Percentiles rank a stretch among this genome's conserved stretches.
These are phyloP conservation scores for Kuraishia piskuri DNA, from an alignment of 805 yeast genomes.

Conservation along the genomic window DNA sequence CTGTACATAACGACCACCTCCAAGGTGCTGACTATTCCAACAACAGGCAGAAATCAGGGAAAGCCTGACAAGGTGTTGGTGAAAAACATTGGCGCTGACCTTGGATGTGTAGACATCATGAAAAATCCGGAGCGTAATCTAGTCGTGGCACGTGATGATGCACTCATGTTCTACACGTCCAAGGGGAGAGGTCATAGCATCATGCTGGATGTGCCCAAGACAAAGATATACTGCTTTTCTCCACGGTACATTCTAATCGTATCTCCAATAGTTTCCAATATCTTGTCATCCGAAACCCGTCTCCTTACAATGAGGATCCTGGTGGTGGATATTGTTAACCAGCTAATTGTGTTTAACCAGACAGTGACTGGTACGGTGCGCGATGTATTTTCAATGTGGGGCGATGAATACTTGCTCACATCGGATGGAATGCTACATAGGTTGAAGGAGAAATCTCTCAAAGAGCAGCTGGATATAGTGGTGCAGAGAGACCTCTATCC, in stretches of 20 bases:
- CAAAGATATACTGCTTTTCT: constrained; percentile 33
- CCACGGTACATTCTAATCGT: constrained; percentile 44
- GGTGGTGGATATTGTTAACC: constrained; percentile 62
- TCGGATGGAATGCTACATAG: constrained; percentile 70
- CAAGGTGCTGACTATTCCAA: constrained; percentile 59
- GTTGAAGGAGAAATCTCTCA: constrained; percentile 55
- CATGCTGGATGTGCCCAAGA: constrained; percentile 49
- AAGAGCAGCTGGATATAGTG: constrained; percentile 62
- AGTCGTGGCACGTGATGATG: constrained; percentile 58
- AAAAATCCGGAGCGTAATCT: constrained; percentile 23
- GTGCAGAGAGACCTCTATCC: constrained; percentile 62
- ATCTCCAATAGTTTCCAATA: constrained; percentile 34
- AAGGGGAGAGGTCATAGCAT: constrained; percentile 46
- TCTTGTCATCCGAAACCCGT: constrained; percentile 16
- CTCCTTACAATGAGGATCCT: constrained; percentile 44
- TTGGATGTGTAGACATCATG: constrained; percentile 36
- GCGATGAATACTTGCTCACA: constrained; percentile 51
- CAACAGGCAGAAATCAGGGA: constrained; percentile 73
- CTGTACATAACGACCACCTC: constrained; percentile 72
- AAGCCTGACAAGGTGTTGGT: constrained; percentile 43
- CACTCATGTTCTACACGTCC: constrained; percentile 53
- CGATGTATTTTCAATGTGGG: constrained; percentile 50
- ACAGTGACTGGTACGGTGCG: constrained; percentile 59
- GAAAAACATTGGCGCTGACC: constrained; percentile 36
- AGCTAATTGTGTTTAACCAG: constrained; percentile 60